Evolutionary conservation across 768 basidiomycete species (phyloP).

Genomic region (Inosperma sp.): DNA sequence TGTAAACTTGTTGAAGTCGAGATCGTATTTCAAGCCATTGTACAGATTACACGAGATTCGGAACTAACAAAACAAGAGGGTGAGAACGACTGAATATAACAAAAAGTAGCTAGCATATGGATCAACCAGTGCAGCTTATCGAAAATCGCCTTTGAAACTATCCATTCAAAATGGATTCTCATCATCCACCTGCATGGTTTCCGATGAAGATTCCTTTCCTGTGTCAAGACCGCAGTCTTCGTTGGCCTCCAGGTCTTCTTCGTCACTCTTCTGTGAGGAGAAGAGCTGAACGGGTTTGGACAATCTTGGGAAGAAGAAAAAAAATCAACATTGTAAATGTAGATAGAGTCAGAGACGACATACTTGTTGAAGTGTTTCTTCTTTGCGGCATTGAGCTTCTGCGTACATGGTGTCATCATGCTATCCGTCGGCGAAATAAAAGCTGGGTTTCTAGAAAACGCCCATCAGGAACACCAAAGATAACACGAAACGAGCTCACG

Average conservation of each 20-base stretch:
- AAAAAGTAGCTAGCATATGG: not conserved
- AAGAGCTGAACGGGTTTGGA: slow-evolving; percentile 63
- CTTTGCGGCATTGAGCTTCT: slow-evolving; percentile 86
- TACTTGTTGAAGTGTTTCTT: slow-evolving; percentile 94
- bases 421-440: slow-evolving; percentile 94
- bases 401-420: slow-evolving; percentile 88
- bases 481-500: slow-evolving; percentile 46
- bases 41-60: too few species aligned
- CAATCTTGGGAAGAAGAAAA: slow-evolving; percentile 41
- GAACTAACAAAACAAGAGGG: too few species aligned
- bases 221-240: slow-evolving; percentile 8
- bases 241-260: slow-evolving; percentile 16
- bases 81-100: too few species aligned
- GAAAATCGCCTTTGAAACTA: not conserved
- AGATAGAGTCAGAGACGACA: slow-evolving; percentile 24
- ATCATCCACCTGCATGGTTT: slow-evolving; percentile 44
- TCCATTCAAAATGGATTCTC: slow-evolving; percentile 65
- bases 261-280: slow-evolving; percentile 41
- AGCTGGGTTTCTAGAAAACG: slow-evolving; percentile 64
- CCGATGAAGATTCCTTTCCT: slow-evolving; percentile 16
- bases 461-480: not conserved
- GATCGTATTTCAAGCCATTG: too few species aligned
- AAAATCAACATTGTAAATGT: slow-evolving; percentile 9
- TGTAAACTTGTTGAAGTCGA: too few species aligned
- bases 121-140: not conserved